These are phyloP conservation scores for Sporormia fimetaria DNA, from an alignment of 495 filamentous ascomycete species.

Conservation along the genomic window DNA sequence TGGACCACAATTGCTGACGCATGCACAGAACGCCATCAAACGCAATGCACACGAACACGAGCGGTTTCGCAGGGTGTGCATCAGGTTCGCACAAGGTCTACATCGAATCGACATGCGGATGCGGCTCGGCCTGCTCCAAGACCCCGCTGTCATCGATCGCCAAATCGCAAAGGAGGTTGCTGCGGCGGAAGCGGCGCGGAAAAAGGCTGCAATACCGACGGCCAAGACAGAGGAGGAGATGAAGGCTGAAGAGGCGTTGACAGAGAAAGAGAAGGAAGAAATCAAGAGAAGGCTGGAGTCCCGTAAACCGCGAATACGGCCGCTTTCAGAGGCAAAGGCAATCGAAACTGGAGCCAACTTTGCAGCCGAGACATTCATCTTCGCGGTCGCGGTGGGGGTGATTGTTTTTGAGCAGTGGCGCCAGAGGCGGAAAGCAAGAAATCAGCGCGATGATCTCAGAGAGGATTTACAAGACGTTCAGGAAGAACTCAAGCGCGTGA, in stretches of 20 bases:
- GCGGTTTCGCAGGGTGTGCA: conserved; percentile 63
- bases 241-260: conserved; percentile 37
- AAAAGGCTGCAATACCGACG: conserved; percentile 59
- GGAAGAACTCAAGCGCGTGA: conserved; percentile 25
- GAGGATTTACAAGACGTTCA: conserved; percentile 49
- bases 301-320: conserved; percentile 49
- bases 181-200: conserved; percentile 40
- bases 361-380: conserved; percentile 80
- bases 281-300: conserved; percentile 34
- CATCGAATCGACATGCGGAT: conserved; percentile 92
- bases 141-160: conserved; percentile 50
- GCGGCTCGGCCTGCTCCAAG: conserved; percentile 72
- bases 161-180: conserved; percentile 39
- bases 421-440: conserved; percentile 64
- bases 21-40: conserved; percentile 75
- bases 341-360: conserved; percentile 96
- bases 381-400: conserved; percentile 63
- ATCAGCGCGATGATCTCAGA: conserved; percentile 61
- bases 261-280: conserved; percentile 38
- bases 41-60: conserved; percentile 90
- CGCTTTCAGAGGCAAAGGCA: conserved; percentile 81
- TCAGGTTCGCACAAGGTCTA: conserved; percentile 69
- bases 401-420: conserved; percentile 75
- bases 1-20: not conserved
- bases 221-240: conserved; percentile 68